Evolutionary conservation across 2,329 filamentous ascomycete genomes (phyloP), one percentile per base, ranked within the genome.

Genomic region (Chaetomium olivaceum): DNA sequence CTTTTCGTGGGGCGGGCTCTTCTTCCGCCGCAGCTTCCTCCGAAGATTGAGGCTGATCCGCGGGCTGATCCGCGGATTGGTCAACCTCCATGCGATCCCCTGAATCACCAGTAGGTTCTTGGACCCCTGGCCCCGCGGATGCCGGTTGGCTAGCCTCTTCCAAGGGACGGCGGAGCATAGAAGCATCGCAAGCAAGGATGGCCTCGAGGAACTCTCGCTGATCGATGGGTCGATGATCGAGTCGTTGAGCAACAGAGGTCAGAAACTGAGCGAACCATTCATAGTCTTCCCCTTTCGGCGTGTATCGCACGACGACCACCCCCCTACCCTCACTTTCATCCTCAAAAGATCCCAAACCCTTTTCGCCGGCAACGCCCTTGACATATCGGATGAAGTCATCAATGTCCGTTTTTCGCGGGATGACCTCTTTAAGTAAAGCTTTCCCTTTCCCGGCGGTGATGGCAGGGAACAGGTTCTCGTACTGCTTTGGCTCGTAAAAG

Each of bases 201-300:
- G 91, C 91, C 76, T 97, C 92, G 2, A 99, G 82, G 68, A 99
- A 96, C 72, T 97, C 93, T 65, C 90, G 93, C 74, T 97, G 93
- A 71, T 94, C 88, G 61, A 97, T 89, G 2, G 93, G 88, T 4
- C 92, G 87, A 75, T 96, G 93, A 67, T 93, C 89, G 14, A 96
- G 83, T 55, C 87, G 82, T 23, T 89, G 76, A 2, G 93, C 91
- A 19, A 96, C 85, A 8, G 87, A 80, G 5, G 83, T 88, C 69
- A 89, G 84, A 70, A 96, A 89, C 1, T 87, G 80, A 19, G 85
- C 81, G 66, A 87, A 91, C 92, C 91, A 96, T 11, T 85, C 80
- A 62, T 82, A 73, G 48, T 82, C 73, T 33, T 82, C 78, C 12
- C 83, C 80, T 72, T 88, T 85, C 52, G 88, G 83, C 25, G 88